Evolutionary conservation across 805 yeast species (phyloP), one percentile per base, ranked within the genome.

Genomic region (Kuraishia hungarica): DNA sequence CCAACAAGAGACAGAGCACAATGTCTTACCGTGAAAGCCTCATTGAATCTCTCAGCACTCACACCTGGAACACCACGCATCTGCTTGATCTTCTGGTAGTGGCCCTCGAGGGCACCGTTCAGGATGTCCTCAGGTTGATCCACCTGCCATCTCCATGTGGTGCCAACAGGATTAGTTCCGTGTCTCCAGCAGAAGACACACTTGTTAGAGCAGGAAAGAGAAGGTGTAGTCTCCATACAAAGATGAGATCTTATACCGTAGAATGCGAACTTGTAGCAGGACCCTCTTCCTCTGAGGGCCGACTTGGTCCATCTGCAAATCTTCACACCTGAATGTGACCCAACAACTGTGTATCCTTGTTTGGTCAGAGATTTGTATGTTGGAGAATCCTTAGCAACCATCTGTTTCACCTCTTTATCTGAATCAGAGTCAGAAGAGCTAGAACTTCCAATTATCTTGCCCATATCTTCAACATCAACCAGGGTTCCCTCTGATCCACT

Each of bases 181-280:
- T 91, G 97, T 67, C 97, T 81, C 97, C 97, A 91, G 72, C 97
- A 91, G 66, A 91, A 91, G 3, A 92, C 97, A 78, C 97, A 91
- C 68, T 91, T 91, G 67, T 91, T 91, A 4, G 97, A 89, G 69
- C 97, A 91, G 7, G 97, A 93, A 57, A 91, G 75, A 1, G 96
- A 86, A 0, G 97, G 97, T 0, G 97, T 91, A 2, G 97, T 83
- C 67, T 91, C 97, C 97, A 91, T 91, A 71, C 97, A 91, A 55
- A 93, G 73, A 71, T 93, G 97, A 1, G 96, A 87, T 58, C 79
- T 82, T 62, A 91, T 91, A 23, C 97, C 97, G 67, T 92, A 91
- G 63, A 91, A 86, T 10, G 97, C 96, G 71, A 80, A 89, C 67
- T 91, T 91, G 72, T 91, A 91, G 72, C 97, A 91, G 2, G 96